phyloP scores from a whole-genome alignment of 2,329 filamentous ascomycete genomes.

The Microdochium paspali region DNA sequence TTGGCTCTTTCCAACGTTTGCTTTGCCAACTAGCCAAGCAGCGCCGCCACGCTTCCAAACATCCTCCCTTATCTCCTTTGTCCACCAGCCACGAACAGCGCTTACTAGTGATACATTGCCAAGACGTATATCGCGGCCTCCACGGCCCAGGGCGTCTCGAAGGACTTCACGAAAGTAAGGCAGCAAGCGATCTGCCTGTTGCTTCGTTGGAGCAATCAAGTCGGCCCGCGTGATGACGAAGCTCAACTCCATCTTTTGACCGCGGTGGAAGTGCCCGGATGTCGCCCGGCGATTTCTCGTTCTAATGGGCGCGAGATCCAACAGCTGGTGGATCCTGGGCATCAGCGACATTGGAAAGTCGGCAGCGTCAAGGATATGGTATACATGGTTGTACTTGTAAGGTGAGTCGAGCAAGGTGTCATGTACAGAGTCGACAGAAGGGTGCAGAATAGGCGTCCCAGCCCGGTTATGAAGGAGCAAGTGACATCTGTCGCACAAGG shows the following conservation, averaged over 20 bases:
- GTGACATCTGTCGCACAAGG: slow-evolving; percentile 84
- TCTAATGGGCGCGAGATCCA: slow-evolving; percentile 65
- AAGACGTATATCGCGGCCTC: slow-evolving; percentile 62
- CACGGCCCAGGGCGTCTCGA: slow-evolving; percentile 62
- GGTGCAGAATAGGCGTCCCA: slow-evolving; percentile 67
- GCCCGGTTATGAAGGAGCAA: slow-evolving; percentile 66
- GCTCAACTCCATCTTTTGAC: slow-evolving; percentile 67
- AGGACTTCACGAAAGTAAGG: slow-evolving; percentile 73
- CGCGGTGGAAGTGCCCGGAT: slow-evolving; percentile 52
- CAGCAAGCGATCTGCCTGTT: slow-evolving; percentile 78
- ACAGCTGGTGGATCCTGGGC: slow-evolving; percentile 60
- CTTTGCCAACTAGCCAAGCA: slow-evolving; percentile 95
- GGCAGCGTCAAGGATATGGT: slow-evolving; percentile 88
- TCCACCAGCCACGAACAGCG: slow-evolving; percentile 84
- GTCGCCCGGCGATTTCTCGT: slow-evolving; percentile 73
- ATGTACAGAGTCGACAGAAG: slow-evolving; percentile 69
- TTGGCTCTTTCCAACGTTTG: slow-evolving; percentile 93
- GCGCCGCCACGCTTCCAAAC: slow-evolving; percentile 78
- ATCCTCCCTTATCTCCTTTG: slow-evolving; percentile 72
- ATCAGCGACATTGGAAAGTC: slow-evolving; percentile 95
- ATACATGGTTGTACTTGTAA: slow-evolving; percentile 85
- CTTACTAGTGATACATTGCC: slow-evolving; percentile 86
- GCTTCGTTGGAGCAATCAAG: slow-evolving; percentile 72
- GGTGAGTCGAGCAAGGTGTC: slow-evolving; percentile 84
- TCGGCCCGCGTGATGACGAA: slow-evolving; percentile 90